Evolutionary conservation across 345 rosid species (phyloP), one percentile per base, ranked within the genome.

Genomic region (Eucalyptus polyanthemos): DNA sequence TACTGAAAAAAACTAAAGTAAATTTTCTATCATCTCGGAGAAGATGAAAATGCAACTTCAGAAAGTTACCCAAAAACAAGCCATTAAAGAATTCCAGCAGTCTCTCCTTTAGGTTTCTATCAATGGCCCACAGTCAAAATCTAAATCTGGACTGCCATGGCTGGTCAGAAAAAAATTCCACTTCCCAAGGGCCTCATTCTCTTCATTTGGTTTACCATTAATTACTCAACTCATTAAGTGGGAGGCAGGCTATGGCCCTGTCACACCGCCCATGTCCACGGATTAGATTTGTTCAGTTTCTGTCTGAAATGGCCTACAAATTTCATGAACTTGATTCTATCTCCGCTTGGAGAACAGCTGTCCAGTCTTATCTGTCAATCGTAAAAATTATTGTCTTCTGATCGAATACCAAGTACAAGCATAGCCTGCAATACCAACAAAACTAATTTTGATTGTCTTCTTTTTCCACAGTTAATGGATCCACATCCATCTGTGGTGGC

Each of bases 401-500:
- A 76, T 76, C 14, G 24, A 37, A 37, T 76, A 21, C 47, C 83
- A 37, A 21, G 83, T 11, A 19, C 83, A 76, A 16, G 27, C 47
- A 37, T 76, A 37, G 24, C 14, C 83, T 21, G 45, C 27, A 37
- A 21, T 37, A 40, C 47, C 83, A 76, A 37, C 14, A 37, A 76
- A 21, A 10, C 45, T 19, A 76, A 37, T 24, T 21, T 76, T 6
- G 22, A 40, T 76, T 2, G 45, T 37, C 27, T 37, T 37, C 83
- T 76, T 19, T 69, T 69, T 50, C n/a, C 87, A 86, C 92, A 96
- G 97, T 90, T 94, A 72, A 72, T 93, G 92, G 97, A 95, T 91
- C 97, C 98, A 85, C 96, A 95, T 86, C 98, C 98, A 90, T 90
- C 94, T 87, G 91, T 94, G 22, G 96, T 96, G 53, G 96, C 96